phyloP scores from a whole-genome alignment of 768 basidiomycete genomes.

The Naganishia antarctica region DNA sequence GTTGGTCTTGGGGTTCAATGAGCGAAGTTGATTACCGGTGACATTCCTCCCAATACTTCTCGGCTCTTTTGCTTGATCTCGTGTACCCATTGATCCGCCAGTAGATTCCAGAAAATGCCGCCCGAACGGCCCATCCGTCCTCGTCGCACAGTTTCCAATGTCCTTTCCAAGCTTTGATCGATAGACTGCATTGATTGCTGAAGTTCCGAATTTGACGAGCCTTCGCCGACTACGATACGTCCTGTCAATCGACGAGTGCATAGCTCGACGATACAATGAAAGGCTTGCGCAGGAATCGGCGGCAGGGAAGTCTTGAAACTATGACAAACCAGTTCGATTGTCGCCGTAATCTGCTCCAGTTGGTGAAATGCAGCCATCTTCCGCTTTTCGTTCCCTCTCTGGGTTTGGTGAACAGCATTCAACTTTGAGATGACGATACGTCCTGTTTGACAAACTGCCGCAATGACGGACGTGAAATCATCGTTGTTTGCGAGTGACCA shows the following conservation, averaged over 20 bases:
- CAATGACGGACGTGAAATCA: not conserved
- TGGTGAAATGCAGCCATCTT: not conserved
- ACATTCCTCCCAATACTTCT: not conserved
- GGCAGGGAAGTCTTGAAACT: not conserved
- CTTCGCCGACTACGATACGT: not conserved
- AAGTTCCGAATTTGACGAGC: not conserved
- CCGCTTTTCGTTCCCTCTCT: not conserved
- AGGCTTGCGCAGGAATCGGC: not conserved
- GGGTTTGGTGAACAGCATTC: not conserved
- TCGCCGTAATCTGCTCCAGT: not conserved
- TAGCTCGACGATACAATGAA: slow-evolving; percentile 2
- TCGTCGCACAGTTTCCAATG: not conserved
- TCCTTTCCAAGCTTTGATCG: not conserved
- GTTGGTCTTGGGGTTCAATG: not conserved
- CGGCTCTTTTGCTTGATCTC: not conserved
- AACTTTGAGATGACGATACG: not conserved
- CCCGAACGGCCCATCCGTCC: not conserved
- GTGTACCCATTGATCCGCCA: slow-evolving; percentile 11
- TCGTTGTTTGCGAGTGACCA: slow-evolving; percentile 1
- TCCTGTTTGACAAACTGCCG: not conserved
- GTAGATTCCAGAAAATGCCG: slow-evolving; percentile 6
- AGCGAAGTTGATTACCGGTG: not conserved
- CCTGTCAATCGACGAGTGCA: not conserved
- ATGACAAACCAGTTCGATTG: not conserved
- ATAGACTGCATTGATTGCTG: not conserved